Evolutionary conservation across 345 rosid species (phyloP).

Genomic region (Camelina sativa): DNA sequence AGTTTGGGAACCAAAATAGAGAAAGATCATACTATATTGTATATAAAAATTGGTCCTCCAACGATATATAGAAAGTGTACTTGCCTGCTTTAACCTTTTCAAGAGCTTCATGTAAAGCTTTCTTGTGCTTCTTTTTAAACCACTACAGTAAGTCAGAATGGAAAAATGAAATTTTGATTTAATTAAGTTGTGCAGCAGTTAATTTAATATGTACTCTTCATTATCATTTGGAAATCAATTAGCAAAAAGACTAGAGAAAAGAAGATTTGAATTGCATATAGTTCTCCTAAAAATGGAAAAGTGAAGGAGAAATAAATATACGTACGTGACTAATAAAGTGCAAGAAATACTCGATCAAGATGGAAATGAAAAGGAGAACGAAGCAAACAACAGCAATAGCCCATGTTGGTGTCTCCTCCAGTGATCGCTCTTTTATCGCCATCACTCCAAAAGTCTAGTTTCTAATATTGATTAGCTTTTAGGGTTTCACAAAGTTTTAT

Average conservation of each 20-base stretch:
- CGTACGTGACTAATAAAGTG: conserved; percentile 66
- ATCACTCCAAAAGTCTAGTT: conserved; percentile 25
- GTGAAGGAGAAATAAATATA: not conserved
- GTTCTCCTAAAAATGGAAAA: conserved; percentile 5
- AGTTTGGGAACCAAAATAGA: not conserved
- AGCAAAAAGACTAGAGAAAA: conserved; percentile 2
- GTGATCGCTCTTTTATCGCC: conserved; percentile 50
- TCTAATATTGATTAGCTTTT: conserved; percentile 7
- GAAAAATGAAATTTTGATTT: not conserved
- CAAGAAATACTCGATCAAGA: conserved; percentile 67
- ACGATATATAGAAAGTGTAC: not conserved
- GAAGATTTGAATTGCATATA: not conserved
- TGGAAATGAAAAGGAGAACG: conserved; percentile 68
- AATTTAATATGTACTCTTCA: not conserved
- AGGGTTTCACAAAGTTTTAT: conserved; percentile 28
- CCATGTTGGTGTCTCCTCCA: conserved; percentile 89
- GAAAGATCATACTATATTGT: not conserved
- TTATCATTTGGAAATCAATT: too few relatives aligned
- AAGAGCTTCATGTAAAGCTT: conserved; percentile 80
- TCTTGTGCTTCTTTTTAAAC: conserved; percentile 64
- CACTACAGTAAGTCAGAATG: conserved; percentile 50
- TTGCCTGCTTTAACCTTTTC: conserved; percentile 83
- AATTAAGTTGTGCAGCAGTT: conserved; percentile 1
- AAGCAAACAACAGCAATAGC: conserved; percentile 86
- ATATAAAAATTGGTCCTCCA: not conserved